Percentiles rank a stretch among this genome's conserved stretches.
phyloP scores from a whole-genome alignment of 306 rosid genomes.

The Psophocarpus tetragonolobus region DNA sequence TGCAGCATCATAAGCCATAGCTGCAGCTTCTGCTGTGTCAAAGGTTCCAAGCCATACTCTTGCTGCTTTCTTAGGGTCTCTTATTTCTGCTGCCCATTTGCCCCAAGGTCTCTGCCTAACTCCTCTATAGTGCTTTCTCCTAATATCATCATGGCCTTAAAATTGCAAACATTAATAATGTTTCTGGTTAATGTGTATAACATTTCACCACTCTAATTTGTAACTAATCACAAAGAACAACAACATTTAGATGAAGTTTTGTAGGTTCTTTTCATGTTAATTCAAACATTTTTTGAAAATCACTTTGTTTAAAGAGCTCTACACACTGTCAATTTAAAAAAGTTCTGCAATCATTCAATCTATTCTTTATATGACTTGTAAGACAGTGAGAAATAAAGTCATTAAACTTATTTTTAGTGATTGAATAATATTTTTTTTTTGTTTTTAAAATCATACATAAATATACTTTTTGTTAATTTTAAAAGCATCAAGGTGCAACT shows the following conservation, averaged over 20 bases:
- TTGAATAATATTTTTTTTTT: too few species aligned
- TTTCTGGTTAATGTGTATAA: neutral
- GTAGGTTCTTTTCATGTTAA: too few species aligned
- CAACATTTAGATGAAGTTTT: neutral
- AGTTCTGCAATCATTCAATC: too few species aligned
- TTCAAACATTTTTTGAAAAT: too few species aligned
- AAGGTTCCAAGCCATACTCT: constrained; percentile 66
- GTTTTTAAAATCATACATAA: too few species aligned
- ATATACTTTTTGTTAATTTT: too few species aligned
- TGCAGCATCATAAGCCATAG: constrained; percentile 54
- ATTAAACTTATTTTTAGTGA: too few species aligned
- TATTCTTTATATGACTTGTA: too few species aligned
- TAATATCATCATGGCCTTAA: constrained; percentile 1
- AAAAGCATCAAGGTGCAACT: too few species aligned
- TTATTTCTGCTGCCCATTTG: constrained; percentile 60
- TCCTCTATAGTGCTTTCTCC: constrained; percentile 52
- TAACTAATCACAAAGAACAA: neutral
- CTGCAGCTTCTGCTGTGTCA: constrained; percentile 62
- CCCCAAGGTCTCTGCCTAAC: constrained; percentile 64
- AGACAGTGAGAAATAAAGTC: too few species aligned
- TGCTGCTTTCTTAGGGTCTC: constrained; percentile 57
- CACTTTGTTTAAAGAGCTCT: too few species aligned
- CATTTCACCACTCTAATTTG: neutral
- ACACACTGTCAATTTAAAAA: too few species aligned
- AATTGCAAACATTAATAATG: neutral